Evolutionary conservation across 805 yeast genomes (phyloP).

Genomic region (Kodamaea nitidulidarum): DNA sequence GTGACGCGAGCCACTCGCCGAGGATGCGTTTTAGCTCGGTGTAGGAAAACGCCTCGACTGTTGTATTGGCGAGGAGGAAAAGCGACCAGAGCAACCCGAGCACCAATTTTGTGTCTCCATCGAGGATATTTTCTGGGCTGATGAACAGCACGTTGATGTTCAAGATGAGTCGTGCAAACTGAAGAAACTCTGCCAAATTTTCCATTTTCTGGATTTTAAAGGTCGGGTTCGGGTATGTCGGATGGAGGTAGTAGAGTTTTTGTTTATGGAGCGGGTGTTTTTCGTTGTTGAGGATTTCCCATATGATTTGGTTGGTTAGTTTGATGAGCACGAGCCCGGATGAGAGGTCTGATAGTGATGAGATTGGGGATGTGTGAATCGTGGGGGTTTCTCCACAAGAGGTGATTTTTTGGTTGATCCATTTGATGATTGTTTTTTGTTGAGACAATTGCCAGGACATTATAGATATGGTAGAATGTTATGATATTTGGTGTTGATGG

Average conservation of each 20-base stretch:
- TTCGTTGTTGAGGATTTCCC: slow-evolving; percentile 17
- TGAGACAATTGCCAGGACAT: slow-evolving; percentile 24
- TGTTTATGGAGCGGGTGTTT: slow-evolving; percentile 12
- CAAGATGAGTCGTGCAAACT: slow-evolving; percentile 37
- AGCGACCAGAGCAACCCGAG: slow-evolving; percentile 50
- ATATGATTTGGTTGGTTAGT: slow-evolving; percentile 32
- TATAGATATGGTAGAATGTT: not conserved
- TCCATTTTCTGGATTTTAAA: slow-evolving; percentile 45
- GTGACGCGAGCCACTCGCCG: slow-evolving; percentile 51
- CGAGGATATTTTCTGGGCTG: slow-evolving; percentile 47
- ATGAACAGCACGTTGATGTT: slow-evolving; percentile 41
- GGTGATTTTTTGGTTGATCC: slow-evolving; percentile 43
- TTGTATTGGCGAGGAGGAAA: slow-evolving; percentile 35
- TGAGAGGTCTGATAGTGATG: slow-evolving; percentile 30
- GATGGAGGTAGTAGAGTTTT: slow-evolving; percentile 23
- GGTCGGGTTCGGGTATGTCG: slow-evolving; percentile 35
- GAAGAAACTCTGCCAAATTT: slow-evolving; percentile 40
- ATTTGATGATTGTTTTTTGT: slow-evolving; percentile 46
- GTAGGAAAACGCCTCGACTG: slow-evolving; percentile 19
- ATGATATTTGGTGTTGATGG: not conserved
- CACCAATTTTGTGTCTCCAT: slow-evolving; percentile 44
- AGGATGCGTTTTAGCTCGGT: slow-evolving; percentile 29
- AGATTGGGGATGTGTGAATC: slow-evolving; percentile 11
- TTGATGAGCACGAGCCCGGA: slow-evolving; percentile 39
- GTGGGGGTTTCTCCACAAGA: slow-evolving; percentile 3